Evolutionary conservation across 805 yeast species (phyloP).

Genomic region (Monosporozyma yasuniensis): DNA sequence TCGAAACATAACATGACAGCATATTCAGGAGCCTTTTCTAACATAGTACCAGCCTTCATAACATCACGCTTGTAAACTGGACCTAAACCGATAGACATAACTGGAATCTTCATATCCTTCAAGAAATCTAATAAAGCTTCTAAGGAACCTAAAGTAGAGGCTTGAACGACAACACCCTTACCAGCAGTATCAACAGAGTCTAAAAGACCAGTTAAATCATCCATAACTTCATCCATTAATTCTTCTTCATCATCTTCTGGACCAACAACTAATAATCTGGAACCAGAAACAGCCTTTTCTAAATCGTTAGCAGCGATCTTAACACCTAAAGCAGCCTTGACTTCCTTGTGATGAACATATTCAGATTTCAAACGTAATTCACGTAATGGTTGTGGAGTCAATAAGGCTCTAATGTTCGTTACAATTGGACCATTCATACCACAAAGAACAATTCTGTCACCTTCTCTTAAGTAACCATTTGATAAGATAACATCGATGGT

Average conservation of each 20-base stretch:
- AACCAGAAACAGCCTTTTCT: conserved; percentile 98
- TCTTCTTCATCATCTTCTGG: conserved; percentile 98
- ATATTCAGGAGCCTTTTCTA: conserved; percentile 88
- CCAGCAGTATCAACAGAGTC: conserved; percentile 94
- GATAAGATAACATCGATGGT: conserved; percentile 96
- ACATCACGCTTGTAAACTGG: conserved; percentile 98
- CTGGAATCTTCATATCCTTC: conserved; percentile 98
- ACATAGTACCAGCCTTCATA: conserved; percentile 94
- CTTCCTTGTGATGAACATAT: conserved; percentile 93
- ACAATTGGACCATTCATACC: conserved; percentile 98
- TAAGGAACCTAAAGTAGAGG: conserved; percentile 94
- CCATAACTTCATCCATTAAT: conserved; percentile 96
- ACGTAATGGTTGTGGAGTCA: conserved; percentile 96
- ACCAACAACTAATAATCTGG: conserved; percentile 87
- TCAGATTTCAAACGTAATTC: conserved; percentile 96
- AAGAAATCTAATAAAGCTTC: conserved; percentile 96
- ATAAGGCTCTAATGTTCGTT: conserved; percentile 87
- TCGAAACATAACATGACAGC: conserved; percentile 99
- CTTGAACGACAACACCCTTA: conserved; percentile 96
- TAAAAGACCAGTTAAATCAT: conserved; percentile 86
- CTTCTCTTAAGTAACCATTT: conserved; percentile 92
- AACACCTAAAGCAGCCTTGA: conserved; percentile 98
- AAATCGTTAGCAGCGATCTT: conserved; percentile 96
- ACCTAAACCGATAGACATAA: conserved; percentile 95
- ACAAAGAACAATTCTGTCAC: conserved; percentile 91